Conservation (phyloP, 1,284 basidiomycete genomes). For the Macrocybe sp. region DNA sequence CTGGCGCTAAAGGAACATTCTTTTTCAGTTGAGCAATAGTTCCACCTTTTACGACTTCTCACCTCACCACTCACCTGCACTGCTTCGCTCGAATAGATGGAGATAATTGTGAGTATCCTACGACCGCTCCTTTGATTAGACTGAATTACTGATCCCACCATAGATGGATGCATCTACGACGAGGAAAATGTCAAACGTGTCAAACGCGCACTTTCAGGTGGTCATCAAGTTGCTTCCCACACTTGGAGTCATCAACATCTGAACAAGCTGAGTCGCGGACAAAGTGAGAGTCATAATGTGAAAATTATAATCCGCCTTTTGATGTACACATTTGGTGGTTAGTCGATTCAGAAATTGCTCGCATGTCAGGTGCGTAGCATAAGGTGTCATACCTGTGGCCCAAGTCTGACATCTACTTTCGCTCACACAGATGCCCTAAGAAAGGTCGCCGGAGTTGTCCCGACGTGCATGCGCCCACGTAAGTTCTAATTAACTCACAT, state of each 20-base stretch:
- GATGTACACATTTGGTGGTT: neutral
- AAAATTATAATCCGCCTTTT: neutral
- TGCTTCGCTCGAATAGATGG: conserved; percentile 14
- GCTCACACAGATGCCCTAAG: conserved; percentile 22
- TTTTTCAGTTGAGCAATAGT: conserved; percentile 41
- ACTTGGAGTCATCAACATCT: conserved; percentile 36
- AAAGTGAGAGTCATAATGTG: conserved; percentile 18
- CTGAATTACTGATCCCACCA: neutral
- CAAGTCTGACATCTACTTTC: neutral
- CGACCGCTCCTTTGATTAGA: neutral
- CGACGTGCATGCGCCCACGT: conserved; percentile 29
- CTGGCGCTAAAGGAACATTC: conserved; percentile 46
- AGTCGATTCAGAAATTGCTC: conserved; percentile 30
- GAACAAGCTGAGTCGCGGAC: conserved; percentile 27
- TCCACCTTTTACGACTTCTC: neutral
- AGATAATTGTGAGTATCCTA: conserved; percentile 22
- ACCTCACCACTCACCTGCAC: neutral
- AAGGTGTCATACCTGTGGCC: neutral
- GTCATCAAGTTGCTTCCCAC: conserved; percentile 39
- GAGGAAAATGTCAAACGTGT: conserved; percentile 25
- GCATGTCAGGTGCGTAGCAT: conserved; percentile 11
- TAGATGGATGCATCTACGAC: conserved; percentile 35
- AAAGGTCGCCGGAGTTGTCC: conserved; percentile 22
- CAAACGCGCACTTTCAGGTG: conserved; percentile 31
- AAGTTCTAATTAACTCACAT: conserved; percentile 7